phyloP scores from a whole-genome alignment of 164 flowering plant species.

The Piper betle region DNA sequence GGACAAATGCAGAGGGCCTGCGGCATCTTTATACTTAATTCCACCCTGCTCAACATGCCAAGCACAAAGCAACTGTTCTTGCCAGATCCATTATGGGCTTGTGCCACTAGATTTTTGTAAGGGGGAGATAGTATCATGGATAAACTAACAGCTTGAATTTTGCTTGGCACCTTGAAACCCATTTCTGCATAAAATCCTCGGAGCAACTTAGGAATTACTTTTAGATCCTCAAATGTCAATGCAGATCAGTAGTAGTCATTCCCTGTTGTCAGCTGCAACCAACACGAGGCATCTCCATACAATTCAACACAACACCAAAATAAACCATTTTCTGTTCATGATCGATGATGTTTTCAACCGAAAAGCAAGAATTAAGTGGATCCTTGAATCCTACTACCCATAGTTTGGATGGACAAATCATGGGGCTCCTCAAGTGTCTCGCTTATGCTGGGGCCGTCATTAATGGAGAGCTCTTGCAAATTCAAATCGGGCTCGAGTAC shows the following conservation, averaged over 20 bases:
- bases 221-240: conserved; percentile 65
- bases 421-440: conserved; percentile 48
- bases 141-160: conserved; percentile 74
- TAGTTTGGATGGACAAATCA: conserved; percentile 46
- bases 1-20: conserved; percentile 96
- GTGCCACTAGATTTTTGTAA: conserved; percentile 62
- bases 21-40: conserved; percentile 46
- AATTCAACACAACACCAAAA: neutral
- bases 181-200: conserved; percentile 76
- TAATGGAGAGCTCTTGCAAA: conserved; percentile 18
- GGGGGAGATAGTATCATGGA: conserved; percentile 96
- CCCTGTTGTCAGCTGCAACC: conserved; percentile 50
- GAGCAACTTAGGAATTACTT: conserved; percentile 53
- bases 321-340: no score
- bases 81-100: conserved; percentile 97
- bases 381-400: conserved; percentile 8
- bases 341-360: neutral
- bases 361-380: neutral
- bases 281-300: neutral
- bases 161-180: conserved; percentile 78
- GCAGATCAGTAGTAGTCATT: conserved; percentile 80
- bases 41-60: conserved; percentile 91
- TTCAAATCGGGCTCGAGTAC: neutral
- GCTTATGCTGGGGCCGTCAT: conserved; percentile 7
- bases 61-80: conserved; percentile 93